Conservation (phyloP, 306 rosid species). For the Corylus americana region DNA sequence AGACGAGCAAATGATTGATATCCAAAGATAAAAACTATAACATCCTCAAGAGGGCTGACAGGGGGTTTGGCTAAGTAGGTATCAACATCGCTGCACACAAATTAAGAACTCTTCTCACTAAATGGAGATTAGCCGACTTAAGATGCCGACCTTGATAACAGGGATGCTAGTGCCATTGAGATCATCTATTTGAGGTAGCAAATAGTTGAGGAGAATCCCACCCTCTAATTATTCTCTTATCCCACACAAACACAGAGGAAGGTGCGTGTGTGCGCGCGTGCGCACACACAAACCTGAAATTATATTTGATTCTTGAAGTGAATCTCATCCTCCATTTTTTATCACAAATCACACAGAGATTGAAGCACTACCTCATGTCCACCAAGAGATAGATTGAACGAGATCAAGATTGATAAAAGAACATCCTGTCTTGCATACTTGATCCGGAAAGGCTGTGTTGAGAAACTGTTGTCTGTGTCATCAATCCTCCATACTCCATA, state of each 20-base stretch:
- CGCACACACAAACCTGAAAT: not conserved
- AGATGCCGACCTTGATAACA: not conserved
- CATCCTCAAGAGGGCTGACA: not conserved
- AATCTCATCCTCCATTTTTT: not conserved
- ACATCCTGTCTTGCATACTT: constrained; percentile 87
- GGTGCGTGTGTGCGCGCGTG: not conserved
- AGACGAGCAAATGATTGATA: not conserved
- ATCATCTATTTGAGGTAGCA: not conserved
- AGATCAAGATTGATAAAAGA: constrained; percentile 75
- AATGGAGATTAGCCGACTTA: not conserved
- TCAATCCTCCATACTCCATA: constrained; percentile 89
- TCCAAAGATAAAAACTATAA: not conserved
- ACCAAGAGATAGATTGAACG: constrained; percentile 63
- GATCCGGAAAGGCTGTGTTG: constrained; percentile 85
- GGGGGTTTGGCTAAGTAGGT: not conserved
- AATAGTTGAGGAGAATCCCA: not conserved
- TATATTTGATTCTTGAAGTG: not conserved
- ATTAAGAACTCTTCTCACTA: not conserved
- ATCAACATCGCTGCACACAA: not conserved
- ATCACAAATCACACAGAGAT: not conserved
- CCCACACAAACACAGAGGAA: too few species aligned
- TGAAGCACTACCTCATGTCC: constrained; percentile 58
- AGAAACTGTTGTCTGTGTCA: constrained; percentile 86
- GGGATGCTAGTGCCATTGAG: not conserved
- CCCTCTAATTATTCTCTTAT: not conserved